Percentiles rank a stretch among this genome's conserved stretches.
phyloP scores from a whole-genome alignment of 129 eudicot species.

The Escallonia herrerae region DNA sequence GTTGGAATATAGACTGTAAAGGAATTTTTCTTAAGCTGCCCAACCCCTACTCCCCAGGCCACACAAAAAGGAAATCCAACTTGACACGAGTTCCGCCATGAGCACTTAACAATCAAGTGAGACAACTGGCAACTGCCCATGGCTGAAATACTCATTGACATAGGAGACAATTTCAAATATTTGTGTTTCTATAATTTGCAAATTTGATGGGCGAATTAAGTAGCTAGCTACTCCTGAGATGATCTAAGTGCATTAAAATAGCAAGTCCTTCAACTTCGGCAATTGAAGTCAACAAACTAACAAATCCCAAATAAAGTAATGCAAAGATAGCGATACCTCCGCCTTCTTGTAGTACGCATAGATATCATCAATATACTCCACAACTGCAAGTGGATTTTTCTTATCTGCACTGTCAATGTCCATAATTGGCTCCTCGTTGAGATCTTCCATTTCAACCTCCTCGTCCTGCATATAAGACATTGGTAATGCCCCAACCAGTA shows the following conservation, averaged over 20 bases:
- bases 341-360: slow-evolving; percentile 39
- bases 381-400: slow-evolving; percentile 52
- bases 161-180: not conserved
- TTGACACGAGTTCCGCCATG: too few species aligned
- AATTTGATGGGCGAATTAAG: too few species aligned
- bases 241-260: too few species aligned
- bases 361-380: slow-evolving; percentile 61
- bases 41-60: too few species aligned
- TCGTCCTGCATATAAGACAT: slow-evolving; percentile 32
- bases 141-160: not conserved
- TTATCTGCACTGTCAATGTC: slow-evolving; percentile 59
- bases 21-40: too few species aligned
- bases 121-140: too few species aligned
- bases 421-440: slow-evolving; percentile 37
- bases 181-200: too few species aligned
- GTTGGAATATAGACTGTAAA: too few species aligned
- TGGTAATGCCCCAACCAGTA: not conserved
- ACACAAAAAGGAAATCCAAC: too few species aligned
- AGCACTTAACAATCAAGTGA: too few species aligned
- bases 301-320: too few species aligned
- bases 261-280: not conserved
- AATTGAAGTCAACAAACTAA: not conserved
- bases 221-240: too few species aligned
- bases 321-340: slow-evolving; percentile 24
- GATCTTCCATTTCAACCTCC: slow-evolving; percentile 70